Evolutionary conservation across 1,139 yeast genomes (phyloP).

Genomic region (Blastobotrys raffinosifermentans): DNA sequence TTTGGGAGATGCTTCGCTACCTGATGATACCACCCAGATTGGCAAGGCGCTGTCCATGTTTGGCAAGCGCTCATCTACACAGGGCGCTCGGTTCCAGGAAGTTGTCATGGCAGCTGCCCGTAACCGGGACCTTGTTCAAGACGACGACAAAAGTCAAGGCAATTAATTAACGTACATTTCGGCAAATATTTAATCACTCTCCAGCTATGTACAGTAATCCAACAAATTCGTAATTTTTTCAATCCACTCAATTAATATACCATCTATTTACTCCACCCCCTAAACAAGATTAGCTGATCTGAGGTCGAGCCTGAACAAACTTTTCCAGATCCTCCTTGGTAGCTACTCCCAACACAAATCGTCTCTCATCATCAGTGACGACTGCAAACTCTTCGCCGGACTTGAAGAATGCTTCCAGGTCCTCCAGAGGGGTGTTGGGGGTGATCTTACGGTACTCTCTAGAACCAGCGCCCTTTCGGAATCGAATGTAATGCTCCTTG

Average conservation of each 20-base stretch:
- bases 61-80: slow-evolving; percentile 6
- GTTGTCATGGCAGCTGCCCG: slow-evolving; percentile 66
- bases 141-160: slow-evolving; percentile 9
- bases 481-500: slow-evolving; percentile 28
- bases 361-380: slow-evolving; percentile 48
- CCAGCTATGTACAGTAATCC: background rate
- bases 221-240: too few species aligned
- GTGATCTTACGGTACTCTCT: slow-evolving; percentile 41
- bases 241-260: background rate
- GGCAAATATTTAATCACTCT: too few species aligned
- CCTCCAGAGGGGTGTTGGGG: slow-evolving; percentile 54
- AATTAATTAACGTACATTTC: background rate
- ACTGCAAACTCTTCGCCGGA: slow-evolving; percentile 53
- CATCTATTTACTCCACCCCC: background rate
- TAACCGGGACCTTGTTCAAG: slow-evolving; percentile 45
- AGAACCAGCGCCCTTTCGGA: slow-evolving; percentile 17
- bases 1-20: slow-evolving; percentile 37
- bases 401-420: slow-evolving; percentile 47
- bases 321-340: slow-evolving; percentile 55
- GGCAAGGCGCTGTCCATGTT: slow-evolving; percentile 1
- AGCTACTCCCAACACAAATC: slow-evolving; percentile 58
- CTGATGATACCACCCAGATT: slow-evolving; percentile 3
- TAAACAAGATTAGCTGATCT: background rate
- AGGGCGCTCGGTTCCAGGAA: slow-evolving; percentile 55
- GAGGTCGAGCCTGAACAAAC: slow-evolving; percentile 50